phyloP scores from a whole-genome alignment of 371 early-diverging fungal genomes.

The Mucor piriformis region DNA sequence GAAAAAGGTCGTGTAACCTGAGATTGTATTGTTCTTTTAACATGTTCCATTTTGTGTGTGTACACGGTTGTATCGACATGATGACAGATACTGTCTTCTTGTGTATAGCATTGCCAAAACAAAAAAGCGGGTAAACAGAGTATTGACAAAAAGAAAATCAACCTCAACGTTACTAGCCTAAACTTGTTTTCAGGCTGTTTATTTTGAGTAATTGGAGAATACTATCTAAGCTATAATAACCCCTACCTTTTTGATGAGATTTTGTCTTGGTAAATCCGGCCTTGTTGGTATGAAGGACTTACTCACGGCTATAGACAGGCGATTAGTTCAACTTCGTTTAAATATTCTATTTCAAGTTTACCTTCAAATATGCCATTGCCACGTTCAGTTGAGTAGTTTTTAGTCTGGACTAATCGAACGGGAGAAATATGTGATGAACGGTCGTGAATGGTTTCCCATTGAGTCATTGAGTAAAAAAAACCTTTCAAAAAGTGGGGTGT shows the following conservation, averaged over 20 bases:
- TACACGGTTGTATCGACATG: background rate
- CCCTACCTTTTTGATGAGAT: no score
- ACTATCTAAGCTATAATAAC: no score
- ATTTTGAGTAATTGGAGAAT: no score
- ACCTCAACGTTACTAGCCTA: background rate
- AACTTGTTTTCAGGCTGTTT: background rate
- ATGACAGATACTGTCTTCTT: background rate
- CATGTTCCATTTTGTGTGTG: background rate
- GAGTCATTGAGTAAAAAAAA: background rate
- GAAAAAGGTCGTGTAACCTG: background rate
- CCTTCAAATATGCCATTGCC: constrained; percentile 4
- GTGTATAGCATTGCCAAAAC: background rate
- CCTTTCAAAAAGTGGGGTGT: background rate
- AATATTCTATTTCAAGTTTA: no score
- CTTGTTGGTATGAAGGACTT: no score
- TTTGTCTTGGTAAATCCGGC: no score
- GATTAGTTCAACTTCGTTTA: background rate
- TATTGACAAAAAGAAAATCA: background rate
- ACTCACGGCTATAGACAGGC: background rate
- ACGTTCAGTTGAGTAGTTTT: constrained; percentile 7
- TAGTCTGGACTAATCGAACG: background rate
- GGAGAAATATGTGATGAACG: constrained; percentile 14
- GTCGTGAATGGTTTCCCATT: constrained; percentile 16
- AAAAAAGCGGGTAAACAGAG: background rate
- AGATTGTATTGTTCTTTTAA: background rate